Percentiles rank a stretch among this genome's conserved stretches.
Conservation (phyloP, 257 asterid species). For the Rauvolfia tetraphylla region DNA sequence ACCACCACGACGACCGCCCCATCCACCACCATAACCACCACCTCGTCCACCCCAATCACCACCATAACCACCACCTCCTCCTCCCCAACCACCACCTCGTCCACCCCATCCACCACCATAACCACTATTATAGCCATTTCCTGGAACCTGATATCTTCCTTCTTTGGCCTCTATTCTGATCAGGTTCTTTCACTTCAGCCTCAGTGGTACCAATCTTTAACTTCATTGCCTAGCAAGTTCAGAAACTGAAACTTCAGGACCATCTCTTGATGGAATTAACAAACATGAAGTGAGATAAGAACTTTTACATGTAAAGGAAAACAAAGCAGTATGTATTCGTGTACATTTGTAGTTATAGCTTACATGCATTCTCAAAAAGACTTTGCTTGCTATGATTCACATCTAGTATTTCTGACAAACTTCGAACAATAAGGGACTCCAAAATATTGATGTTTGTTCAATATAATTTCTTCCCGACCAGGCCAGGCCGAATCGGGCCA, state of each 20-base stretch:
- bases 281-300: not conserved
- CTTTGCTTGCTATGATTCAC: no score
- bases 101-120: constrained; percentile 9
- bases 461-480: no score
- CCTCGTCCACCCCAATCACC: constrained; percentile 7
- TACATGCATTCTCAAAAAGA: not conserved
- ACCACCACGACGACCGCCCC: not conserved
- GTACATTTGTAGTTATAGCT: not conserved
- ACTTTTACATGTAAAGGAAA: not conserved
- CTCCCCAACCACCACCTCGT: not conserved
- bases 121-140: constrained; percentile 2
- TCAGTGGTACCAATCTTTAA: not conserved
- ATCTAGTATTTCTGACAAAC: no score
- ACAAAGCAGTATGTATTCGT: not conserved
- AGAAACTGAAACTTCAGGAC: not conserved
- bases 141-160: not conserved
- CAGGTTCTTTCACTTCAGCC: not conserved
- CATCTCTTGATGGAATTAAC: not conserved
- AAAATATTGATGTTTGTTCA: no score
- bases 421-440: no score
- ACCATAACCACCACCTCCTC: not conserved
- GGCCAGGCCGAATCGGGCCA: no score
- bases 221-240: constrained; percentile 12
- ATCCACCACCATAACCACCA: not conserved
- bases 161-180: not conserved